Evolutionary conservation across 1,139 yeast species (phyloP).

Genomic region (Blastobotrys indianensis): DNA sequence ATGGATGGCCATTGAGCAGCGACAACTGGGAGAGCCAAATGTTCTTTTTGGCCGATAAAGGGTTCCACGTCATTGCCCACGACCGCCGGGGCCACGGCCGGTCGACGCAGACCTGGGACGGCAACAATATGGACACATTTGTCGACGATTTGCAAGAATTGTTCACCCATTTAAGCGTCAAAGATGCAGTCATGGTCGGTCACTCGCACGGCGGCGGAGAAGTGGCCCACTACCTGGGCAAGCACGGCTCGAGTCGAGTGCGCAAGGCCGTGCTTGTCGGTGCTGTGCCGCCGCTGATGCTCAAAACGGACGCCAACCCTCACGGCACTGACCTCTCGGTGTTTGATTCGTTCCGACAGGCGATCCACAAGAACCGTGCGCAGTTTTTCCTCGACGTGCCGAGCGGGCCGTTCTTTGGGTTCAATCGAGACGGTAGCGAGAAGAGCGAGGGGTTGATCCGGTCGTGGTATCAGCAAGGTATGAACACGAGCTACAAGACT

Average conservation of each 20-base stretch:
- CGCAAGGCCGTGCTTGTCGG: conserved; percentile 16
- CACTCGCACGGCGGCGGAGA: conserved; percentile 19
- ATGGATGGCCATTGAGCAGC: conserved; percentile 17
- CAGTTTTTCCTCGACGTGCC: conserved; percentile 16
- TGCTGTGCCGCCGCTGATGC: conserved; percentile 15
- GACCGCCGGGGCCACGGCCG: conserved; percentile 19
- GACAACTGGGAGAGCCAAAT: conserved; percentile 19
- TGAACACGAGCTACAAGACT: conserved; percentile 13
- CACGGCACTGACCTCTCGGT: conserved; percentile 10
- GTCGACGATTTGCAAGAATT: conserved; percentile 15
- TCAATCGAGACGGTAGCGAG: conserved; percentile 12
- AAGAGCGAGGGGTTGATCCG: conserved; percentile 12
- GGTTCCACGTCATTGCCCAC: conserved; percentile 16
- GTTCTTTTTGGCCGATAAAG: conserved; percentile 13
- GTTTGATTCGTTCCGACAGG: conserved; percentile 12
- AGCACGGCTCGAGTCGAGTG: conserved; percentile 12
- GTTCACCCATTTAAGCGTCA: conserved; percentile 12
- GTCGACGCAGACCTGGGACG: conserved; percentile 14
- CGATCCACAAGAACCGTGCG: conserved; percentile 13
- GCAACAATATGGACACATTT: conserved; percentile 16
- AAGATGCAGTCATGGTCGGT: conserved; percentile 15
- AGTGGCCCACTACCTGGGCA: conserved; percentile 13
- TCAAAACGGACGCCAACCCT: conserved; percentile 12
- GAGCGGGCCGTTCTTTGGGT: conserved; percentile 14
- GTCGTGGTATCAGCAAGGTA: conserved; percentile 19